Evolutionary conservation across 768 basidiomycete species (phyloP), one percentile per base, ranked within the genome.

Genomic region (Collybiopsis confluens): DNA sequence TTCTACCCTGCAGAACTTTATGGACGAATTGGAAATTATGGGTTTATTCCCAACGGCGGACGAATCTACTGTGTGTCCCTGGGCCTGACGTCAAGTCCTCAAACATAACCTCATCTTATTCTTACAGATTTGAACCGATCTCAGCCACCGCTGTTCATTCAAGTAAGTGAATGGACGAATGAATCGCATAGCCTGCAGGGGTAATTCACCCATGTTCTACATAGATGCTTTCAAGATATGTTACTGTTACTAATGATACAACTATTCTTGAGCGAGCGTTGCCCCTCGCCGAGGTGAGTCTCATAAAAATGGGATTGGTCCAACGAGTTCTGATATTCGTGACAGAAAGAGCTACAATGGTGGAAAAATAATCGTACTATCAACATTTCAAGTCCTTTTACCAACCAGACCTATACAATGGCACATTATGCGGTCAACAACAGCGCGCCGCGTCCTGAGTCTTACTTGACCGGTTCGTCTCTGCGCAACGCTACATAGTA

Each of bases 21-120:
- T 97, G 92, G 94, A 98, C 62, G 86, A 96, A 64, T 73, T 98
- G 43, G 82, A 88, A 37, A 64, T 65, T 82, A 90, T 61, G 95
- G 94, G 0, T 98, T 97, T 72, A 86, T 98, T 57, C 95, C 95
- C 1, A 98, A 97, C 61, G 95, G 95, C 6, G 94, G 92, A 3
- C 79, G 93, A 10, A 92, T 90, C 47, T 97, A 97, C 63, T 97
- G 87, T 86, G 24, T 42, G 2, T 52, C 18, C n/a, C n/a, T n/a
- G n/a, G n/a, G n/a, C n/a, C n/a, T n/a, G n/a, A n/a, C n/a, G n/a
- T n/a, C n/a, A n/a, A n/a, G n/a, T n/a, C n/a, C n/a, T n/a, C n/a
- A n/a, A n/a, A n/a, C n/a, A n/a, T n/a, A n/a, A n/a, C n/a, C n/a
- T n/a, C n/a, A n/a, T n/a, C n/a, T n/a, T n/a, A n/a, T n/a, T 38